Percentiles rank a stretch among this genome's conserved stretches.
These are phyloP conservation scores for Punica granatum DNA, from an alignment of 345 rosid species.

Conservation along the genomic window DNA sequence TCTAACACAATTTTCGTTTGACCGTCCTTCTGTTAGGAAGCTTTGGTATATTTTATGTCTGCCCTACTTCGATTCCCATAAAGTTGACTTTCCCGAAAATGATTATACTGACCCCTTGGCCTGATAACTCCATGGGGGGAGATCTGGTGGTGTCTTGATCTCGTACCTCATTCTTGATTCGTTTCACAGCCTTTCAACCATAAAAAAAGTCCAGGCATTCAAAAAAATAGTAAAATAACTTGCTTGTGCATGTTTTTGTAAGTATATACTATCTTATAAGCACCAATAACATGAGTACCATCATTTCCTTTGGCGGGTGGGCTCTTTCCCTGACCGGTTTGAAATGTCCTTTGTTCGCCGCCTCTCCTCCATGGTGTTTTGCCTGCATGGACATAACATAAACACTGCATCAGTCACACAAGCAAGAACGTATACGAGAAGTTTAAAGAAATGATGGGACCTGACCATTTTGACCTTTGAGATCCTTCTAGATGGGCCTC, in stretches of 20 bases:
- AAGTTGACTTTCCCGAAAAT: neutral
- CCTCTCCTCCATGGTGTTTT: slow-evolving; percentile 30
- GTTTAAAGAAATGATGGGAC: neutral
- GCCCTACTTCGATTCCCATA: neutral
- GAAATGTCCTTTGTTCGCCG: slow-evolving; percentile 19
- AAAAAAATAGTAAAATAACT: neutral
- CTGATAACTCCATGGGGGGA: slow-evolving; percentile 24
- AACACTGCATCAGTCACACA: neutral
- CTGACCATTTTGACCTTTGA: slow-evolving; percentile 24
- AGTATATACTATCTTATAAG: neutral
- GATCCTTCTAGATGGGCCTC: slow-evolving; percentile 30
- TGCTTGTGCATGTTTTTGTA: neutral
- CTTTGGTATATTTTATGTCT: neutral
- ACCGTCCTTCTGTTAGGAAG: neutral
- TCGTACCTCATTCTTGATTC: slow-evolving; percentile 25
- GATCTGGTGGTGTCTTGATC: slow-evolving; percentile 38
- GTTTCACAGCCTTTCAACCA: slow-evolving; percentile 39
- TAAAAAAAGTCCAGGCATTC: slow-evolving; percentile 1
- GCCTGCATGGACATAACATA: slow-evolving; percentile 26
- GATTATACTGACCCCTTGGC: slow-evolving; percentile 41
- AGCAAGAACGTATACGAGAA: neutral
- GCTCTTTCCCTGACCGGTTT: slow-evolving; percentile 24
- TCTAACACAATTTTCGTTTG: neutral
- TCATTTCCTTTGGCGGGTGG: slow-evolving; percentile 18
- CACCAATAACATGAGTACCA: neutral